Conservation (phyloP, 148 eudicot species). For the Polygonum maritimum region DNA sequence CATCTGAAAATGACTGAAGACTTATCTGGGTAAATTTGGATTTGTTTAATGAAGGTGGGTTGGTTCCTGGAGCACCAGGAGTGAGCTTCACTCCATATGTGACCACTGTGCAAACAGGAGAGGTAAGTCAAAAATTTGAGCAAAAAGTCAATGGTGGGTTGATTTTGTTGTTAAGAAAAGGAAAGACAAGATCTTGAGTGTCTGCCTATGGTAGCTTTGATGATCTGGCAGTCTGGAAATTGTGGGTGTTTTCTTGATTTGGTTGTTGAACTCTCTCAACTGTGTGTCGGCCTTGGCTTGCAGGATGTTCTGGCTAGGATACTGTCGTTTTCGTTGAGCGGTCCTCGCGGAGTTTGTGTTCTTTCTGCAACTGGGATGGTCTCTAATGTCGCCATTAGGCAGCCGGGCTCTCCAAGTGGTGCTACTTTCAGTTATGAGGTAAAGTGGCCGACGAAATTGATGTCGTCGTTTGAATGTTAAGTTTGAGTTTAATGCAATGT, state of each 20-base stretch:
- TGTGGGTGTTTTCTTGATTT: background rate
- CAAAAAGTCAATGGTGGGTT: slow-evolving; percentile 2
- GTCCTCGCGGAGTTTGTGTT: slow-evolving; percentile 10
- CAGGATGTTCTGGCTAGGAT: slow-evolving; percentile 10
- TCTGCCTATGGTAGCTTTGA: background rate
- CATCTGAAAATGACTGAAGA: background rate
- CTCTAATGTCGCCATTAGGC: slow-evolving; percentile 10
- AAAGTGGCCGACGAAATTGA: background rate
- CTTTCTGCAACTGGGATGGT: slow-evolving; percentile 10
- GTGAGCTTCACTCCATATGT: slow-evolving; percentile 12
- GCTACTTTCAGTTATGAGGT: slow-evolving; percentile 8
- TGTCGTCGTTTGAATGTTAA: background rate
- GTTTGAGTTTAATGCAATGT: background rate
- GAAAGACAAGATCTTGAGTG: background rate
- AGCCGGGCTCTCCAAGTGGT: background rate
- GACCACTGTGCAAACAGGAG: slow-evolving; percentile 11
- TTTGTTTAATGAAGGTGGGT: background rate
- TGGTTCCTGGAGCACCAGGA: slow-evolving; percentile 5
- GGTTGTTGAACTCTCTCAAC: background rate
- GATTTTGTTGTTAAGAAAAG: background rate
- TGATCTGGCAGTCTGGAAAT: slow-evolving; percentile 1
- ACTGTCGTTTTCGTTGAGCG: background rate
- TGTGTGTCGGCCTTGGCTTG: background rate
- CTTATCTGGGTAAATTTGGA: slow-evolving; percentile 1
- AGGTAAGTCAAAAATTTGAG: background rate